phyloP scores from a whole-genome alignment of 2,329 filamentous ascomycete genomes.

The Ceratocystis destructans region DNA sequence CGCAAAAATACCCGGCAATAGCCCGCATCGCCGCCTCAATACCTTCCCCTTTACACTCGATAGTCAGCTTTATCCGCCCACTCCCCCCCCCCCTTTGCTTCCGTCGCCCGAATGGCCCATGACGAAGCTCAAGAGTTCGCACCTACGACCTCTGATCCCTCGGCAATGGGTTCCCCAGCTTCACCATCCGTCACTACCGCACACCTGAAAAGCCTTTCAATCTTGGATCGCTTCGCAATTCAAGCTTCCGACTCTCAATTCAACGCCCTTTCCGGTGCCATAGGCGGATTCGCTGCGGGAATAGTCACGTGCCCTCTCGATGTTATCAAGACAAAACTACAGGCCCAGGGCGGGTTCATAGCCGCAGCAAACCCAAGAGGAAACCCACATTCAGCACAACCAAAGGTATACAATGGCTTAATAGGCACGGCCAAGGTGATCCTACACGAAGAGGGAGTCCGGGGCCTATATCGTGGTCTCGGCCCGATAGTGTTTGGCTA shows the following conservation, averaged over 20 bases:
- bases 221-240: slow-evolving; percentile 43
- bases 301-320: slow-evolving; percentile 93
- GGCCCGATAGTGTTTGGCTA: slow-evolving; percentile 93
- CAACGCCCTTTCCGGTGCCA: slow-evolving; percentile 73
- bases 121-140: slow-evolving; percentile 17
- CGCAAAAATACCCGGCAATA: slow-evolving; percentile 5
- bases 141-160: slow-evolving; percentile 16
- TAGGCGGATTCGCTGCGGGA: slow-evolving; percentile 83
- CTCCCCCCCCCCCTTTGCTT: neutral
- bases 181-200: slow-evolving; percentile 35
- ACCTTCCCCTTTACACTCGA: neutral
- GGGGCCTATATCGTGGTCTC: slow-evolving; percentile 83
- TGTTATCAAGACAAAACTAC: slow-evolving; percentile 97
- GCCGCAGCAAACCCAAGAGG: slow-evolving; percentile 32
- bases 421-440: slow-evolving; percentile 76
- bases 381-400: slow-evolving; percentile 36
- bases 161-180: slow-evolving; percentile 22
- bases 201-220: slow-evolving; percentile 33
- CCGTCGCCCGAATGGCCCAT: slow-evolving; percentile 18
- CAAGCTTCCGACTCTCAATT: slow-evolving; percentile 50
- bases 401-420: slow-evolving; percentile 67
- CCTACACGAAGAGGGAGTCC: slow-evolving; percentile 73
- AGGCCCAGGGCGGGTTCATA: slow-evolving; percentile 77
- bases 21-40: neutral
- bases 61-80: neutral